phyloP scores from a whole-genome alignment of 345 rosid species.

The Ceriops tagal region DNA sequence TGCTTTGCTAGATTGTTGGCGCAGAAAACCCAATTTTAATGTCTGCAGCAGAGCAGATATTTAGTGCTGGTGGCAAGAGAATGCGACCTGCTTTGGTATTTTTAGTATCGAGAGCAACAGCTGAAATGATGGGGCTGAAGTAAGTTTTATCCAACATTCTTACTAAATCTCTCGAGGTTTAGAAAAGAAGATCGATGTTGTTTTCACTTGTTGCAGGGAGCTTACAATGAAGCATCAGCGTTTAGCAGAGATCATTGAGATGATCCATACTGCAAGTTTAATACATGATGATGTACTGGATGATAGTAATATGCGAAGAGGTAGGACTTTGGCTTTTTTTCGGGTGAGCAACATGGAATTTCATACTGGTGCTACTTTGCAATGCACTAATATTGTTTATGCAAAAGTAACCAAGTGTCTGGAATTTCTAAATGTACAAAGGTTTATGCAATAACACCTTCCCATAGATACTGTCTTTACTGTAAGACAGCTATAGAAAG shows the following conservation, averaged over 20 bases:
- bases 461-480: neutral
- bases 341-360: neutral
- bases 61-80: constrained; percentile 98
- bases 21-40: constrained; percentile 91
- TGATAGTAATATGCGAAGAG: constrained; percentile 93
- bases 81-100: constrained; percentile 96
- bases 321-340: constrained; percentile 25
- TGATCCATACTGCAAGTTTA: constrained; percentile 98
- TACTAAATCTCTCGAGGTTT: constrained; percentile 9
- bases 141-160: constrained; percentile 28
- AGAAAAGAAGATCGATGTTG: constrained; percentile 10
- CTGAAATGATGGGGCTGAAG: constrained; percentile 72
- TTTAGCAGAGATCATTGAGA: constrained; percentile 94
- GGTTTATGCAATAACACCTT: neutral
- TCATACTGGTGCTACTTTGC: neutral
- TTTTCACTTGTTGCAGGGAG: constrained; percentile 47
- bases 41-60: constrained; percentile 97
- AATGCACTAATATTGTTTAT: too few relatives aligned
- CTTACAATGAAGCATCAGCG: constrained; percentile 76
- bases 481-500: neutral
- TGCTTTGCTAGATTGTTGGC: constrained; percentile 76
- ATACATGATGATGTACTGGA: constrained; percentile 95
- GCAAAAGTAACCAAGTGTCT: neutral
- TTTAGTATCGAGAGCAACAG: constrained; percentile 90
- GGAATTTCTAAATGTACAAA: neutral